These are phyloP conservation scores for Eucalyptus pauciflora DNA, from an alignment of 345 rosid genomes.

Conservation along the genomic window DNA sequence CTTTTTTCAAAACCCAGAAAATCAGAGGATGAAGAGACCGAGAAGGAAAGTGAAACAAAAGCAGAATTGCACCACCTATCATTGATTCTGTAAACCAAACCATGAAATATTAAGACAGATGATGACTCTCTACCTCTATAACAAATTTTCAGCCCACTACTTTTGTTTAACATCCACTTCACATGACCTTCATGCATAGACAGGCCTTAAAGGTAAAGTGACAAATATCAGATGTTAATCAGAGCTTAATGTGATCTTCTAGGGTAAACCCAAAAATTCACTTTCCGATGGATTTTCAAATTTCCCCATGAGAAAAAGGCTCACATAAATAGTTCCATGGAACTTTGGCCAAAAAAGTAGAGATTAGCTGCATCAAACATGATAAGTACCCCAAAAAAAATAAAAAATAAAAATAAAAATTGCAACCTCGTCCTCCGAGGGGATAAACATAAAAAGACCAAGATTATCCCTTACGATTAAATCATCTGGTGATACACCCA, in stretches of 20 bases:
- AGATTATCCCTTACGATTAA: constrained; percentile 51
- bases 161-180: not conserved
- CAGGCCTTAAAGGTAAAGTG: not conserved
- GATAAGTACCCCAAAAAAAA: not conserved
- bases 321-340: not conserved
- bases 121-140: not conserved
- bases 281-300: not conserved
- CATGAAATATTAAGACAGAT: not conserved
- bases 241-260: not conserved
- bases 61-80: not conserved
- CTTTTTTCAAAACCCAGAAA: not conserved
- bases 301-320: not conserved
- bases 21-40: not conserved
- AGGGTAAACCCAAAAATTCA: not conserved
- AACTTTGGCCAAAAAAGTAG: not conserved
- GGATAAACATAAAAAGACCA: not conserved
- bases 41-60: not conserved
- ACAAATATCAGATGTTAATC: not conserved
- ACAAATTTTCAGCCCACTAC: not conserved
- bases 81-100: not conserved
- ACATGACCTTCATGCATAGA: not conserved
- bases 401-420: not conserved
- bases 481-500: constrained; percentile 82
- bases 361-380: not conserved
- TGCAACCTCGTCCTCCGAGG: not conserved